Conservation (phyloP, 108 stramenopile species). For the Skeletonema marinoi region DNA sequence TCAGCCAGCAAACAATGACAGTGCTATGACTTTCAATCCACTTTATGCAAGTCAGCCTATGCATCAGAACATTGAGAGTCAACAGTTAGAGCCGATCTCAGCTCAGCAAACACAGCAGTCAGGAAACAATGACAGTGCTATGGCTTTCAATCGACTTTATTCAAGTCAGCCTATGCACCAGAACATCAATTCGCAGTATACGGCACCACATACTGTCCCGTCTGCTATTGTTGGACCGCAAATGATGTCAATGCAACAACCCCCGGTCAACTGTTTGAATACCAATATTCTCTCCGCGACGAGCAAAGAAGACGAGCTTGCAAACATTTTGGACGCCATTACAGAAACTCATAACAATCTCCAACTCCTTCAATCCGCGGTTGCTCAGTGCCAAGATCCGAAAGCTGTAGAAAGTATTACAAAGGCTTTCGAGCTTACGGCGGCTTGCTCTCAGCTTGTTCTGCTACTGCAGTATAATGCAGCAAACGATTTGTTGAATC, state of each 20-base stretch:
- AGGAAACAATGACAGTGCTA: not conserved
- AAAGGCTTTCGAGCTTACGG: slow-evolving; percentile 14
- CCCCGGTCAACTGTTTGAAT: not conserved
- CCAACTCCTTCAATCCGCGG: slow-evolving; percentile 7
- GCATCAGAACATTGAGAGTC: too few relatives aligned
- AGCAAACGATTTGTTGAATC: slow-evolving; percentile 11
- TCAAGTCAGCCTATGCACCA: not conserved
- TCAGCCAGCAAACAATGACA: too few relatives aligned
- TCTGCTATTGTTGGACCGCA: not conserved
- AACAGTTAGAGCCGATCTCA: not conserved
- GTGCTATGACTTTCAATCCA: too few relatives aligned
- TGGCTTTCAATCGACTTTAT: not conserved
- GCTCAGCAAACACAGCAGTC: not conserved
- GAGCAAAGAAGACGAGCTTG: slow-evolving; percentile 6
- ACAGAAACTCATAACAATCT: slow-evolving; percentile 15
- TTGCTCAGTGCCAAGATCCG: slow-evolving; percentile 6
- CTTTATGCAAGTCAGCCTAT: too few relatives aligned
- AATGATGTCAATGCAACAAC: not conserved
- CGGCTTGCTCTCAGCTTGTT: slow-evolving; percentile 21
- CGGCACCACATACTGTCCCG: not conserved
- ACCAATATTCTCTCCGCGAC: not conserved
- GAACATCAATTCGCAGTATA: not conserved
- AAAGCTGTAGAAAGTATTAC: slow-evolving; percentile 15
- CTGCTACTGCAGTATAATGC: slow-evolving; percentile 8
- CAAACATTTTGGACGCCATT: slow-evolving; percentile 5